Conservation (phyloP, 805 yeast species). For the Sugiyamaella marilandica region DNA sequence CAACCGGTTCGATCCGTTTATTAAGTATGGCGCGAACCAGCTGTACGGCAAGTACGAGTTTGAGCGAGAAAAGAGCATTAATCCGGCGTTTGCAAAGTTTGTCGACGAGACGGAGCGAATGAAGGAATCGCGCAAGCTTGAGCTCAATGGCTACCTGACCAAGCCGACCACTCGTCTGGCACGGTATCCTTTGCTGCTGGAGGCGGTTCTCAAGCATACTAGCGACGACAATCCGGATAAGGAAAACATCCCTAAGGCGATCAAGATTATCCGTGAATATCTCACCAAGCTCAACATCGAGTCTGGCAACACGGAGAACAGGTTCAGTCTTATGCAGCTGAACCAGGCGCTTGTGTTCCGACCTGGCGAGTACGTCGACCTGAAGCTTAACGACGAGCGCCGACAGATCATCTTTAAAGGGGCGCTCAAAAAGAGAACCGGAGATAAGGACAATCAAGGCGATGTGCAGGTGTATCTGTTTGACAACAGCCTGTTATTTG, state of each 20-base stretch:
- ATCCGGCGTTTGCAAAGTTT: conserved; percentile 87
- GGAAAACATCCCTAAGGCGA: conserved; percentile 63
- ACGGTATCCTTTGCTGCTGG: conserved; percentile 78
- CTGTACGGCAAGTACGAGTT: conserved; percentile 93
- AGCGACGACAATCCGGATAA: conserved; percentile 70
- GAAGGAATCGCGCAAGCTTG: conserved; percentile 82
- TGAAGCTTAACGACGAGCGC: conserved; percentile 77
- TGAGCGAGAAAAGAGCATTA: conserved; percentile 87
- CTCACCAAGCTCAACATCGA: conserved; percentile 77
- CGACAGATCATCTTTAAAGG: conserved; percentile 78
- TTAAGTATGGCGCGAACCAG: conserved; percentile 89
- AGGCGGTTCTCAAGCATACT: conserved; percentile 79
- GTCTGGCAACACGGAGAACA: conserved; percentile 89
- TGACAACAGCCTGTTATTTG: conserved; percentile 83
- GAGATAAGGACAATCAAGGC: conserved; percentile 66
- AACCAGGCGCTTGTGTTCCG: conserved; percentile 78
- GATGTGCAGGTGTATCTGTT: conserved; percentile 81
- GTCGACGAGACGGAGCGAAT: conserved; percentile 84
- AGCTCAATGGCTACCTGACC: conserved; percentile 85
- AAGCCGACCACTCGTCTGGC: conserved; percentile 97
- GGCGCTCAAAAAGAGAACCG: conserved; percentile 65
- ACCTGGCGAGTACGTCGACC: conserved; percentile 78
- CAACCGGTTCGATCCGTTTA: conserved; percentile 86
- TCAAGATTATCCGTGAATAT: conserved; percentile 68
- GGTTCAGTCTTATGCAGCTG: conserved; percentile 81